phyloP scores from a whole-genome alignment of 306 rosid species.

The Trichosanthes cucumerina region DNA sequence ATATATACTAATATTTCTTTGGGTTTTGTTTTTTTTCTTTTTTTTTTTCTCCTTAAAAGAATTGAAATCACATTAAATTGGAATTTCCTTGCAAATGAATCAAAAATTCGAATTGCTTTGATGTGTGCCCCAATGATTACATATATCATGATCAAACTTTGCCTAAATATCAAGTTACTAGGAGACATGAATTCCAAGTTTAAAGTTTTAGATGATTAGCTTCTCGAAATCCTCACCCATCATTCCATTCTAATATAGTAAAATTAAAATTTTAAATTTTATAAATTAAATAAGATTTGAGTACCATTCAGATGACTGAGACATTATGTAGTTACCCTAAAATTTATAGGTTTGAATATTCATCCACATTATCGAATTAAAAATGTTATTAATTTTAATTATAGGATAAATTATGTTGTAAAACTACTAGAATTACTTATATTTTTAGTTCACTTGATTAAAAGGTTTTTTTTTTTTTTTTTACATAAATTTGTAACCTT shows the following conservation, averaged over 20 bases:
- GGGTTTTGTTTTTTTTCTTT: not conserved
- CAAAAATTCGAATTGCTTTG: not conserved
- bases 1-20: not conserved
- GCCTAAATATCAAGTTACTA: conserved; percentile 5
- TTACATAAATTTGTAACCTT: too few species aligned
- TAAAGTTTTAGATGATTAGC: not conserved
- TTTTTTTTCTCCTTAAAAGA: not conserved
- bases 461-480: too few species aligned
- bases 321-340: too few species aligned
- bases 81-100: not conserved
- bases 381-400: too few species aligned
- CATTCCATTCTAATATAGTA: not conserved
- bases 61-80: not conserved
- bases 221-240: not conserved
- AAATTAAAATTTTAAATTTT: not conserved
- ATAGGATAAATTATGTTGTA: too few species aligned
- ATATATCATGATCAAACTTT: not conserved
- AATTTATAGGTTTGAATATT: too few species aligned
- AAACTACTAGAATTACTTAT: too few species aligned
- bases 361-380: too few species aligned
- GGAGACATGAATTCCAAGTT: conserved; percentile 6
- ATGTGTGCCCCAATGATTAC: conserved; percentile 1
- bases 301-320: too few species aligned
- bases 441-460: too few species aligned
- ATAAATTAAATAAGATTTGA: not conserved